phyloP scores from a whole-genome alignment of 768 basidiomycete genomes.

The Suillus subluteus region DNA sequence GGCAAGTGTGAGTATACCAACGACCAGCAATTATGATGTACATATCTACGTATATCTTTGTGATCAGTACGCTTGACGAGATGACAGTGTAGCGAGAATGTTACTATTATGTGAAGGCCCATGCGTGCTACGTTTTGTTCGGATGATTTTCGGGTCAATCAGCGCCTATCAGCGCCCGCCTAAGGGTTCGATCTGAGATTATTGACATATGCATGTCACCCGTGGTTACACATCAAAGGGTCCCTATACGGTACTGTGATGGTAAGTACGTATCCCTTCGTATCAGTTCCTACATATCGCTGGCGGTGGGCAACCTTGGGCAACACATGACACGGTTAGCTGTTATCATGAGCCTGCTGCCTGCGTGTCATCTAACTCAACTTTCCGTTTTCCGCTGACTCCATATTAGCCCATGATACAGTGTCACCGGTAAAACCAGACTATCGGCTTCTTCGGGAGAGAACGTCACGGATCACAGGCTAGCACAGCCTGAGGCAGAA shows the following conservation, averaged over 20 bases:
- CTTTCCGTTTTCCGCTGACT: neutral
- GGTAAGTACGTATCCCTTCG: neutral
- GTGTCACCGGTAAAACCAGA: neutral
- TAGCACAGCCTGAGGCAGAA: neutral
- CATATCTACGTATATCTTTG: neutral
- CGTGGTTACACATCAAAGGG: conserved; percentile 1
- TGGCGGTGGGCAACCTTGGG: neutral
- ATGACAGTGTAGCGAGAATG: neutral
- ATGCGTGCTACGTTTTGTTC: neutral
- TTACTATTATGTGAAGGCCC: neutral
- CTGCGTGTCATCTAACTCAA: neutral
- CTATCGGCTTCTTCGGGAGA: conserved; percentile 2
- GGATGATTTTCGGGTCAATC: neutral
- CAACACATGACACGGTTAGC: neutral
- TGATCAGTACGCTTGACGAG: neutral
- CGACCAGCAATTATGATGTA: neutral
- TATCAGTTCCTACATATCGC: neutral
- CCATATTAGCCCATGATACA: neutral
- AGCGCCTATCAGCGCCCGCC: neutral
- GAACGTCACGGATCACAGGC: conserved; percentile 4
- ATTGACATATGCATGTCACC: neutral
- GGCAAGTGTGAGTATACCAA: conserved; percentile 11
- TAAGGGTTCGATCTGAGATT: neutral
- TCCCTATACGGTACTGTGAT: neutral
- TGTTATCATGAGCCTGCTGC: neutral